Percentiles rank a stretch among this genome's conserved stretches.
These are phyloP conservation scores for Plenodomus biglobosus DNA, from an alignment of 2,329 filamentous ascomycete genomes.

Conservation along the genomic window DNA sequence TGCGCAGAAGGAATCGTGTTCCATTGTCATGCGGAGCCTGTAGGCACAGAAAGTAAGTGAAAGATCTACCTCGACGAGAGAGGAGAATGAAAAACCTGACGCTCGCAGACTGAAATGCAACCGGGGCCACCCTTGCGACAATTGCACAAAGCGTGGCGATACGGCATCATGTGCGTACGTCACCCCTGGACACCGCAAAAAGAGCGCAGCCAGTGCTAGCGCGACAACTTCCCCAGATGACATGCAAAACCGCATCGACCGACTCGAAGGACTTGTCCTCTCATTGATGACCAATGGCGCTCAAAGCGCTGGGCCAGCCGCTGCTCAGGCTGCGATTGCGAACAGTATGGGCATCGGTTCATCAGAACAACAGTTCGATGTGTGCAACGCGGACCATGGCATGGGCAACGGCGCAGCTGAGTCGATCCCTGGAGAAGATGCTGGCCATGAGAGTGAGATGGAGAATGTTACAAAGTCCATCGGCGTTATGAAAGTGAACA, in stretches of 20 bases:
- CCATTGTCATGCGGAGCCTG: slow-evolving; percentile 91
- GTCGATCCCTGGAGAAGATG: slow-evolving; percentile 54
- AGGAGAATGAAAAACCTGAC: slow-evolving; percentile 17
- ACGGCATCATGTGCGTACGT: slow-evolving; percentile 84
- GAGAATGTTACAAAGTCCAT: slow-evolving; percentile 54
- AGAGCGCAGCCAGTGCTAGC: slow-evolving; percentile 60
- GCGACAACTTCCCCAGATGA: slow-evolving; percentile 74
- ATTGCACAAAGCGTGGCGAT: slow-evolving; percentile 87
- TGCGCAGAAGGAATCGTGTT: slow-evolving; percentile 88
- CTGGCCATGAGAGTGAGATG: slow-evolving; percentile 64
- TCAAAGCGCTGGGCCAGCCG: slow-evolving; percentile 60
- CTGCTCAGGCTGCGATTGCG: slow-evolving; percentile 61
- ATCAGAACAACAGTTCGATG: slow-evolving; percentile 50
- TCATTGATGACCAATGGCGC: slow-evolving; percentile 90
- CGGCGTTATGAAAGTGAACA: slow-evolving; percentile 57
- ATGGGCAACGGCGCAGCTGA: slow-evolving; percentile 60
- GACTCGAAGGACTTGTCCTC: slow-evolving; percentile 86
- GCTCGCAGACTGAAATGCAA: slow-evolving; percentile 79
- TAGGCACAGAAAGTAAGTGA: slow-evolving; percentile 77
- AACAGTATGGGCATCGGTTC: slow-evolving; percentile 47
- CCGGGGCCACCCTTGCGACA: slow-evolving; percentile 85
- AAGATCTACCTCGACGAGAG: background rate
- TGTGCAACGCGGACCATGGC: slow-evolving; percentile 57
- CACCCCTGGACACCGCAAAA: slow-evolving; percentile 67
- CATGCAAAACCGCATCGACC: slow-evolving; percentile 98